Evolutionary conservation across 2,329 filamentous ascomycete species (phyloP).

Genomic region (Dactylellina drechsleri): DNA sequence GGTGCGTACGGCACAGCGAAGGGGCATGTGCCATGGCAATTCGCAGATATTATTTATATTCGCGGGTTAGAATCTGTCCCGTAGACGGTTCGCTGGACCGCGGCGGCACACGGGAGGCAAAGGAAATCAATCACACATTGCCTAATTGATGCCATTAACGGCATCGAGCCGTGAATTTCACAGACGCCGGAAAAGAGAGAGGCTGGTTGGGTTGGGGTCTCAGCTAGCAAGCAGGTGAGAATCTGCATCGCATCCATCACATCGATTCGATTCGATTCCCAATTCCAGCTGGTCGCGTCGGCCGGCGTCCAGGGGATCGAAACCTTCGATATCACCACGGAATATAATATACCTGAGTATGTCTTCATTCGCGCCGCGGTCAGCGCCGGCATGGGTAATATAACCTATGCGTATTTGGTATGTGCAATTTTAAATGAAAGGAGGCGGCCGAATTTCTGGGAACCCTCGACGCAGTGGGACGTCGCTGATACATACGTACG

Average conservation of each 20-base stretch:
- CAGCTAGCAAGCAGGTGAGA: not conserved
- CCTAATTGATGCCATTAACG: too few species aligned
- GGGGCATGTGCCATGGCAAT: too few species aligned
- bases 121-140: too few species aligned
- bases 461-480: conserved; percentile 26
- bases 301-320: not conserved
- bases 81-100: not conserved
- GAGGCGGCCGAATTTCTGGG: not conserved
- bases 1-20: too few species aligned
- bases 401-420: not conserved
- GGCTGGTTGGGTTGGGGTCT: not conserved
- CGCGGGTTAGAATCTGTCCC: not conserved
- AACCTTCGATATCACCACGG: not conserved
- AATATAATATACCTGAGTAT: too few species aligned
- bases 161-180: too few species aligned
- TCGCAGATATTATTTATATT: not conserved
- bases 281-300: conserved; percentile 8
- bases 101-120: too few species aligned
- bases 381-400: too few species aligned
- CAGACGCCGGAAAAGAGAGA: too few species aligned
- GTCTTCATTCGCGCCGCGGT: too few species aligned
- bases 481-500: not conserved
- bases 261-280: conserved; percentile 1
- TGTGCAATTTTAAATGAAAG: conserved; percentile 37
- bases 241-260: too few species aligned